Evolutionary conservation across 2,329 filamentous ascomycete species (phyloP), one percentile per base, ranked within the genome.

Genomic region (Hymenoscyphus infarciens): DNA sequence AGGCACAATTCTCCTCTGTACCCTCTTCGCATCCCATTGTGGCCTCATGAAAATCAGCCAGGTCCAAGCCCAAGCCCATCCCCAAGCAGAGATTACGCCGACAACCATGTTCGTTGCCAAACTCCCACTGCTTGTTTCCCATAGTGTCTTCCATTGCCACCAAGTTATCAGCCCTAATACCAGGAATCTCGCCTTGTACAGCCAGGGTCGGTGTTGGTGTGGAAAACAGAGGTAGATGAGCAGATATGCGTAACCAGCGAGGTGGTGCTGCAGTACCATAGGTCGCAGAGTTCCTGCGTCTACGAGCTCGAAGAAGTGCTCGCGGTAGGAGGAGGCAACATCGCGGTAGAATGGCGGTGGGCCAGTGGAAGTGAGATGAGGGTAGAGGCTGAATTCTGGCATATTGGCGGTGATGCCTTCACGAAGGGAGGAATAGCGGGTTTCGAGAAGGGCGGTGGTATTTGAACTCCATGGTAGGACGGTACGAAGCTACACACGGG

Each of bases 151-250:
- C 33, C 75, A 55, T 66, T 85, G 79, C 64, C 82, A 80, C 19
- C 68, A 70, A 33, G 79, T 60, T 38, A 82, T 74, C 8, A 76
- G 69, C 7, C 74, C 77, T 61, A 83, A 73, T 22, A 87, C 76
- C 13, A 79, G 73, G 79, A 82, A 86, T 53, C 80, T 74, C 35
- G 78, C 77, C 8, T 69, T 75, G 67, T 83, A 83, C 11, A 86
- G 67, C 80, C 80, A 82, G 5, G 79, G 79, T 8, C 79, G 76
- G 1, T 75, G 74, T 35, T 73, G 76, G 68, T 87, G 84, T 1
- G 84, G 83, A 63, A 87, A 77, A 57, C 80, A 74, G 15, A 88
- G 78, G 57, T 85, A 88, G 3, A 84, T 65, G 0, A 80, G 72
- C 0, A 88, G 61, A 52, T 84, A 56, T 54, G 82, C 75, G 31